These are phyloP conservation scores for Tetrahymena borealis DNA, from an alignment of 73 alveolate genomes.

Conservation along the genomic window DNA sequence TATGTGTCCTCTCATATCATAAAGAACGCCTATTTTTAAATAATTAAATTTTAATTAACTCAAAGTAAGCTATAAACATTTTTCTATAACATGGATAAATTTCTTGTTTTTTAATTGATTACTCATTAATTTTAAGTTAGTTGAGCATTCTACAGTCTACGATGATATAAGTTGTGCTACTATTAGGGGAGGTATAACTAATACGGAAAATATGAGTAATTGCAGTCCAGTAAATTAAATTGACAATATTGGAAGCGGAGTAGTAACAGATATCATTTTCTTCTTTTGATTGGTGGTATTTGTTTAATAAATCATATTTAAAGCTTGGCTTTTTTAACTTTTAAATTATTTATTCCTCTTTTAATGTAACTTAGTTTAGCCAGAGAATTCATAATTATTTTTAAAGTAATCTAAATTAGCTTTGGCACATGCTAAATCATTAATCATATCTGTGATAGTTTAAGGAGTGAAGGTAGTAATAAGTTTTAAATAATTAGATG, in stretches of 20 bases:
- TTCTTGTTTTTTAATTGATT: background rate
- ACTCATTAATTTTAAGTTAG: background rate
- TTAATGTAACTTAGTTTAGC: too few relatives aligned
- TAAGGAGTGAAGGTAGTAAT: background rate
- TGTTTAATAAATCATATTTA: too few relatives aligned
- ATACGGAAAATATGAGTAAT: background rate
- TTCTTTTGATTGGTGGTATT: too few relatives aligned
- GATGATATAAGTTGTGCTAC: background rate
- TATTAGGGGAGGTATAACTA: background rate
- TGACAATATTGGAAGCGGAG: background rate
- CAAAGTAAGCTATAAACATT: too few relatives aligned
- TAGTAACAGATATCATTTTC: background rate
- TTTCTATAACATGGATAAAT: too few relatives aligned
- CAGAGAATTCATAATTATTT: too few relatives aligned
- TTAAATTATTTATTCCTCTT: too few relatives aligned
- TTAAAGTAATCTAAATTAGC: background rate
- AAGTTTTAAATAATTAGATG: background rate
- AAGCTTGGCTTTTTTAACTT: too few relatives aligned
- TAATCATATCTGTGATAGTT: background rate
- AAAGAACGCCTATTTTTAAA: background rate
- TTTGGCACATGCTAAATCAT: background rate
- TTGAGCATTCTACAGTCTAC: background rate
- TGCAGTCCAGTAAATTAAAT: too few relatives aligned
- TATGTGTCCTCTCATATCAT: background rate
- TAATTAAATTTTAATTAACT: background rate